Conservation (phyloP, 2,329 filamentous ascomycete genomes). For the Periconia sp. region DNA sequence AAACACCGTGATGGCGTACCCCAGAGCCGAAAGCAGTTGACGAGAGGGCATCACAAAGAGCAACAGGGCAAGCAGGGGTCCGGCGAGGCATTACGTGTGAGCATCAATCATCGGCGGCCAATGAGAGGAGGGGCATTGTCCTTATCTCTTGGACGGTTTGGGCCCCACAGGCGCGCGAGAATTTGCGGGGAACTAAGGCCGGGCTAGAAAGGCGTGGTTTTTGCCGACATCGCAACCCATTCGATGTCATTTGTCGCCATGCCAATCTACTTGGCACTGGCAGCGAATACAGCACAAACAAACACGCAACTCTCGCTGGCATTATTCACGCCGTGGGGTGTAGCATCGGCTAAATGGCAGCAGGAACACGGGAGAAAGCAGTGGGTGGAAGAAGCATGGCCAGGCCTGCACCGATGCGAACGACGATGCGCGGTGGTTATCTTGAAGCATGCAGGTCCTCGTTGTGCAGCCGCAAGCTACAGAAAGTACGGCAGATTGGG, state of each 20-base stretch:
- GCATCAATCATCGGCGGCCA: slow-evolving; percentile 32
- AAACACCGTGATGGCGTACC: too few species aligned
- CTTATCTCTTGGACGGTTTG: slow-evolving; percentile 19
- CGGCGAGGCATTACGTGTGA: slow-evolving; percentile 36
- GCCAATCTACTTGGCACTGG: too few species aligned
- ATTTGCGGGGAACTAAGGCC: slow-evolving; percentile 9
- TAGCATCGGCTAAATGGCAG: neutral
- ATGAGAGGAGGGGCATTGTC: slow-evolving; percentile 23
- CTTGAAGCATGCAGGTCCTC: too few species aligned
- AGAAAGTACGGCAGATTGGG: neutral
- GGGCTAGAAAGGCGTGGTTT: slow-evolving; percentile 8
- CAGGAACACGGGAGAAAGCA: neutral
- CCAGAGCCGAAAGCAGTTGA: slow-evolving; percentile 5
- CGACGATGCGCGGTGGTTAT: too few species aligned
- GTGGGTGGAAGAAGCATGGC: neutral
- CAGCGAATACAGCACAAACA: neutral
- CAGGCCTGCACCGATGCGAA: too few species aligned
- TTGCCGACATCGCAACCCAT: slow-evolving; percentile 34
- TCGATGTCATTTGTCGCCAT: neutral
- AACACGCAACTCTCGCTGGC: neutral
- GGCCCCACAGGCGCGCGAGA: slow-evolving; percentile 13
- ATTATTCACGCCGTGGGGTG: slow-evolving; percentile 1
- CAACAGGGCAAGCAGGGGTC: slow-evolving; percentile 6
- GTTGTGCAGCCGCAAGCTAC: too few species aligned
- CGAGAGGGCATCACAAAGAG: slow-evolving; percentile 13